Conservation (phyloP, 2,329 filamentous ascomycete species). For the Fusarium fujikuroi region DNA sequence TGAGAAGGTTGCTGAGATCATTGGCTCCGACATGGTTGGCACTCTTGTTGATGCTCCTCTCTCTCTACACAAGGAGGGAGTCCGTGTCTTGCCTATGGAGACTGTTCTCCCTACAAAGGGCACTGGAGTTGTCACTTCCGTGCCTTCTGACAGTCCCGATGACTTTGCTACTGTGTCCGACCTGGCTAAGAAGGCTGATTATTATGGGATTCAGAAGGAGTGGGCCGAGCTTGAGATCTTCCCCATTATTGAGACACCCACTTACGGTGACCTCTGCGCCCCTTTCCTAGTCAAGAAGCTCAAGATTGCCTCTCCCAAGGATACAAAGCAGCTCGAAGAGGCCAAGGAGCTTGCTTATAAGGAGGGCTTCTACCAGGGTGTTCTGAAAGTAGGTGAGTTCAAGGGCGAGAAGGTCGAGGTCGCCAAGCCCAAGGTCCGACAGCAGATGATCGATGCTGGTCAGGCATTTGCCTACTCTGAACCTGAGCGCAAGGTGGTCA, state of each 20-base stretch:
- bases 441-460: conserved; percentile 78
- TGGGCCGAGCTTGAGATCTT: conserved; percentile 93
- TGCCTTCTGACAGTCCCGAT: conserved; percentile 93
- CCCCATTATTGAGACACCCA: conserved; percentile 89
- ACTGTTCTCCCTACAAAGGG: conserved; percentile 92
- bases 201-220: conserved; percentile 95
- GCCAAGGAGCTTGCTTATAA: conserved; percentile 98
- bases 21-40: conserved; percentile 84
- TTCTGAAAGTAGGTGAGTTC: conserved; percentile 87
- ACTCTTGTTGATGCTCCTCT: conserved; percentile 91
- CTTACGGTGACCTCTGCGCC: conserved; percentile 86
- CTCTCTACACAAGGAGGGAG: conserved; percentile 82
- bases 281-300: conserved; percentile 87
- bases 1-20: conserved; percentile 78
- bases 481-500: conserved; percentile 89
- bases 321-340: conserved; percentile 86
- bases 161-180: conserved; percentile 92
- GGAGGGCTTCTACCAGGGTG: conserved; percentile 96
- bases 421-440: conserved; percentile 86
- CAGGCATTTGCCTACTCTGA: conserved; percentile 93
- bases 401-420: conserved; percentile 86
- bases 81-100: conserved; percentile 95
- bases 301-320: conserved; percentile 97
- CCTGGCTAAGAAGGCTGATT: conserved; percentile 93
- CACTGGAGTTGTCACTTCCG: conserved; percentile 94